These are phyloP conservation scores for Euphorbia schlechtendalii DNA, from an alignment of 441 rosid genomes.

Conservation along the genomic window DNA sequence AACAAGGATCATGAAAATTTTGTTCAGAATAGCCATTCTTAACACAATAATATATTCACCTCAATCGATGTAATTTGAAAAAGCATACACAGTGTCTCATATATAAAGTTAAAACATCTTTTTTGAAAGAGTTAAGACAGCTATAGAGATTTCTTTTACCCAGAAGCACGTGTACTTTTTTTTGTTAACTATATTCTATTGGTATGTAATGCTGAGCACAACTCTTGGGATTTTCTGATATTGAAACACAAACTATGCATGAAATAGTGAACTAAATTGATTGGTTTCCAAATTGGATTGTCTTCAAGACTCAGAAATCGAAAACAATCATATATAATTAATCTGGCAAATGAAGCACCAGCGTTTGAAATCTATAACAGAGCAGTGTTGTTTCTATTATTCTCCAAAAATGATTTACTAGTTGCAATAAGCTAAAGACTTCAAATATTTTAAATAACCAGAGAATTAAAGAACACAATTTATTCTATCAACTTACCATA, in stretches of 20 bases:
- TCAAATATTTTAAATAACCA: conserved; percentile 8
- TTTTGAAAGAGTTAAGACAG: not conserved
- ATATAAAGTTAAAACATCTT: not conserved
- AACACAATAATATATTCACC: conserved; percentile 4
- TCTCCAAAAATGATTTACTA: not conserved
- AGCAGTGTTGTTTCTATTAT: not conserved
- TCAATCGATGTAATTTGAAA: conserved; percentile 7
- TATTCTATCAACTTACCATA: conserved; percentile 50
- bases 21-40: conserved; percentile 7
- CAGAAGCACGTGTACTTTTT: not conserved
- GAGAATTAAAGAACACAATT: conserved; percentile 3
- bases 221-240: not conserved
- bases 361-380: not conserved
- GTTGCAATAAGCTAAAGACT: not conserved
- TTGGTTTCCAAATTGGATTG: not conserved
- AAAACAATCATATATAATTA: not conserved
- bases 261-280: not conserved
- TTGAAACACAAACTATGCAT: not conserved
- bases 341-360: not conserved
- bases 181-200: not conserved
- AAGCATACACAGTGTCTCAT: not conserved
- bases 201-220: not conserved
- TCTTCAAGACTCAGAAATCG: not conserved
- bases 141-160: conserved; percentile 1
- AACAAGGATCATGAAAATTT: conserved; percentile 19